Base-by-base conservation (phyloP, 2,329 filamentous ascomycete genomes). In the Exophiala phaeomuriformis region DNA sequence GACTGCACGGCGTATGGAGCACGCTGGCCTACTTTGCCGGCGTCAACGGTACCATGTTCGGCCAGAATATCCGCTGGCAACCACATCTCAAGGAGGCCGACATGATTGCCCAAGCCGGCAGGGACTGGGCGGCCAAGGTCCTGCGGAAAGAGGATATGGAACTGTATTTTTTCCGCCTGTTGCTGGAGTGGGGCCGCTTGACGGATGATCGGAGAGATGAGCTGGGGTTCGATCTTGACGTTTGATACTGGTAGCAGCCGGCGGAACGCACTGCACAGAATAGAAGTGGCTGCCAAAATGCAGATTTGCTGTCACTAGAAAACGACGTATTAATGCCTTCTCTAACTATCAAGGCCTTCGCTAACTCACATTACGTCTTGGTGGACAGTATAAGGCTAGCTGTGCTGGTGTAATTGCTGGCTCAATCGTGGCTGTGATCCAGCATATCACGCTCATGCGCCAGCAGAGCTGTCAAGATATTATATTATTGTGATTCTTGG, bases 131-230 rank as follows among this genome's bases (percentile, higher is more conserved):
- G 2, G 71, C 72, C 4, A 74, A 75, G 65, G 84, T 80, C 8
- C 62, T 90, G 12, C 73, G 84, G 55, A 80, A 79, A 63, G 84
- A 85, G 66, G 88, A 93, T 64, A 87, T 86, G 80, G 85, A 90
- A 67, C 78, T 89, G 6, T 93, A 93, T 64, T 75, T 91, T 63
- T 93, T 90, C 65, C 73, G 88, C 44, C 66, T 93, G 55, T 69
- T 93, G 62, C 69, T 93, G 19, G 88, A 93, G 71, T 93, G 86
- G 84, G 86, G 78, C 2, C 71, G 86, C 57, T 64, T 90, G 42
- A 77, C 84, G 27, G 79, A 86, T 68, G 84, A 89, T 63, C 64
- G 64, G 51, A 70, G 77, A 61, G 76, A 78, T 62, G 65, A 70
- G 44, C 64, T 80, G 43, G 73, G 72, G 6, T 75, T 70, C 61